These are phyloP conservation scores for Kodamaea derodonti DNA, from an alignment of 1,139 yeast genomes.

Conservation along the genomic window DNA sequence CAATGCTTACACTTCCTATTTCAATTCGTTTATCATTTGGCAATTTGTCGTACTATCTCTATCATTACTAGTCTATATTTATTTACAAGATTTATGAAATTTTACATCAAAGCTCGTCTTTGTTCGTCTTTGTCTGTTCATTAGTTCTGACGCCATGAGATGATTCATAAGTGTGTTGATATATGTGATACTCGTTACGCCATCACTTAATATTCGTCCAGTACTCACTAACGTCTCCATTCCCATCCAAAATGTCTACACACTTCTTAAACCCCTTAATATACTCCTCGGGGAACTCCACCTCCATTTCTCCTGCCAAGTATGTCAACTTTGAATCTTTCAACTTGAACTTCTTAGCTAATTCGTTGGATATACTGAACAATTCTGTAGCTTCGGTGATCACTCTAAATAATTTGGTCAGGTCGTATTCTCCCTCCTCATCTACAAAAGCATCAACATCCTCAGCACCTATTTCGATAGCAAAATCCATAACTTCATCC, in stretches of 20 bases:
- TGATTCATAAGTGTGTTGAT: too few relatives aligned
- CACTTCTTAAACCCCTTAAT: slow-evolving; percentile 55
- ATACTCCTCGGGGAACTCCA: slow-evolving; percentile 51
- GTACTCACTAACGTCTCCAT: slow-evolving; percentile 78
- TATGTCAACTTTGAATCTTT: slow-evolving; percentile 70
- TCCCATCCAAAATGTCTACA: slow-evolving; percentile 58
- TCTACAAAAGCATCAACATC: slow-evolving; percentile 60
- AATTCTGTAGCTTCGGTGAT: slow-evolving; percentile 63
- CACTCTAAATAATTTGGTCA: slow-evolving; percentile 30
- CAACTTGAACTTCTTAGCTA: slow-evolving; percentile 58
- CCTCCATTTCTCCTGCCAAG: slow-evolving; percentile 59
- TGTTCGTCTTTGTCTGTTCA: too few relatives aligned
- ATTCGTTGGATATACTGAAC: slow-evolving; percentile 53
- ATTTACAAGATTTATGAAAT: too few relatives aligned
- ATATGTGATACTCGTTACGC: too few relatives aligned
- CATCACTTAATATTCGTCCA: slow-evolving; percentile 49
- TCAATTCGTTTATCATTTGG: too few relatives aligned
- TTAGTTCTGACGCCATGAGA: too few relatives aligned
- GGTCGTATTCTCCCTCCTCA: slow-evolving; percentile 39
- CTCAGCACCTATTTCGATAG: slow-evolving; percentile 80
- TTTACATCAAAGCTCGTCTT: too few relatives aligned
- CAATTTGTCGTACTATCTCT: too few relatives aligned
- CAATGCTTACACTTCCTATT: too few relatives aligned
- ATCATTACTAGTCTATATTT: too few relatives aligned
- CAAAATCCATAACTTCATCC: slow-evolving; percentile 67